Evolutionary conservation across 305 asterid species (phyloP).

Genomic region (Euphrasia arctica): DNA sequence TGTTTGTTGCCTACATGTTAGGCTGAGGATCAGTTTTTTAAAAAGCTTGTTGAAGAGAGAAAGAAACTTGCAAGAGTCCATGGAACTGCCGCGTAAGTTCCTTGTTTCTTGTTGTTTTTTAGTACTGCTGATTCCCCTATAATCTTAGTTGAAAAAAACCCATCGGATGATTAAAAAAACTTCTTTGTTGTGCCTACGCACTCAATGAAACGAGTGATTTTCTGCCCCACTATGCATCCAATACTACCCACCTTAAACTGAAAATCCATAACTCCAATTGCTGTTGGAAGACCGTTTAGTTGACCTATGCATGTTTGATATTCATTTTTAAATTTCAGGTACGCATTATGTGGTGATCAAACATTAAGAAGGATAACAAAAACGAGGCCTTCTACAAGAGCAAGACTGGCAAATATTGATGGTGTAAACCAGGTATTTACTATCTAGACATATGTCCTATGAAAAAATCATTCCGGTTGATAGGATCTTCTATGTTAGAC

Average conservation of each 20-base stretch:
- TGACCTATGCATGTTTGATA: constrained; percentile 20
- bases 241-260: too few species aligned
- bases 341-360: constrained; percentile 94
- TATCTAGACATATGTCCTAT: constrained; percentile 16
- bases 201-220: too few species aligned
- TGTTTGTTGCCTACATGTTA: constrained; percentile 31
- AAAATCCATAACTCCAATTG: too few species aligned
- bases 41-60: constrained; percentile 82
- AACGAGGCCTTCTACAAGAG: constrained; percentile 86
- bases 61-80: constrained; percentile 72
- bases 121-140: constrained; percentile 15
- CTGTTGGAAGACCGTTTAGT: too few species aligned
- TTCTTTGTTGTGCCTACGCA: neutral
- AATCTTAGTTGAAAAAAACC: constrained; percentile 11
- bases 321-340: constrained; percentile 49
- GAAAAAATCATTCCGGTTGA: constrained; percentile 15
- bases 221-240: too few species aligned
- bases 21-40: constrained; percentile 74
- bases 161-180: neutral
- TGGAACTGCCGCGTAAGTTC: constrained; percentile 90
- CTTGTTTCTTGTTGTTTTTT: constrained; percentile 20
- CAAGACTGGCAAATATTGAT: constrained; percentile 95
- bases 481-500: constrained; percentile 17
- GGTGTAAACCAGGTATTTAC: constrained; percentile 91
- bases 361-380: constrained; percentile 78